Evolutionary conservation across 768 basidiomycete species (phyloP), one percentile per base, ranked within the genome.

Genomic region (Ramaria rubella): DNA sequence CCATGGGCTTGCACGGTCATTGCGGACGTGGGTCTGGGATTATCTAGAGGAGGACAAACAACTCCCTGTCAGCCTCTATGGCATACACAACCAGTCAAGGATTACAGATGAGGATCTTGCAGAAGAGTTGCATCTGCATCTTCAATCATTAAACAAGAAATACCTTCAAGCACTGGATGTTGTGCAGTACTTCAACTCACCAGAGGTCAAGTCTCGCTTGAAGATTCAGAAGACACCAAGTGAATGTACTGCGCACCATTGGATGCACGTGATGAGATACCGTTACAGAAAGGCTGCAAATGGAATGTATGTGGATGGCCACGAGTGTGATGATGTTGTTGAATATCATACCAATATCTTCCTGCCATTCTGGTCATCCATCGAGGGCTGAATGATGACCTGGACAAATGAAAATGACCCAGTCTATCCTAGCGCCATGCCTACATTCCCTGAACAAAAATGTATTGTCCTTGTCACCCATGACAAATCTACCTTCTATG

Each of bases 11-110:
- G n/a, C n/a, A n/a, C n/a, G 33, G 68, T 62, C 48, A 54, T 66
- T 17, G 52, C 58, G 21, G 68, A 68, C 2, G 59, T 64, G 48
- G 66, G 68, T 5, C n/a, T 58, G 17, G 60, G 61, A 5, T 67
- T 68, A 38, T 43, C 14, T 58, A 5, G 31, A 43, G 23, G 44
- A 46, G 15, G 29, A 26, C 29, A 33, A 23, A 12, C 14, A 19
- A 19, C 29, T 58, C 7, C 57, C 55, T 21, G n/a, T 21, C 23
- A 23, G 31, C 23, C 42, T 14, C 5, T 56, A 56, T 57, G 57
- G 57, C 4, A 7, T 11, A 24, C 31, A 30, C 42, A 19, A 33
- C 17, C 23, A 24, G 9, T 58, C 55, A 8, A 21, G 14, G 7
- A 50, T 58, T 9, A 30, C 23, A 6, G 55, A 59, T 36, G 57